phyloP scores from a whole-genome alignment of 495 filamentous ascomycete genomes.

The Xanthoparmelia taractica region DNA sequence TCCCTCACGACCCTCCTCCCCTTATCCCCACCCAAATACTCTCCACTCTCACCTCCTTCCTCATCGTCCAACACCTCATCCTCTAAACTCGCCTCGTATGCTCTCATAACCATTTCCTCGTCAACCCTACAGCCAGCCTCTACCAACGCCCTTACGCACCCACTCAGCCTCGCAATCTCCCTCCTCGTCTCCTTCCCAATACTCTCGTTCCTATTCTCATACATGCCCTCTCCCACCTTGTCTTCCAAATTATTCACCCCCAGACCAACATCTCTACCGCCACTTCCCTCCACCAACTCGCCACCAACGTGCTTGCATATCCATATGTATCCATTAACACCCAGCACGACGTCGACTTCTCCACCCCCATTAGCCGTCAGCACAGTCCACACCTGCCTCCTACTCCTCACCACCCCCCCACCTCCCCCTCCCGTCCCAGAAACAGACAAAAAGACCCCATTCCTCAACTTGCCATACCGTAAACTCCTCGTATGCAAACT shows the following conservation, averaged over 20 bases:
- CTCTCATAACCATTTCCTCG: slow-evolving; percentile 78
- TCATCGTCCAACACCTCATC: slow-evolving; percentile 52
- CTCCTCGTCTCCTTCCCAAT: slow-evolving; percentile 66
- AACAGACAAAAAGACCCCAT: slow-evolving; percentile 80
- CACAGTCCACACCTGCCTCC: slow-evolving; percentile 81
- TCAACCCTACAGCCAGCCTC: slow-evolving; percentile 78
- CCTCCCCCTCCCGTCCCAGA: slow-evolving; percentile 70
- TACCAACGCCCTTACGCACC: slow-evolving; percentile 72
- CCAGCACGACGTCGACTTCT: slow-evolving; percentile 76
- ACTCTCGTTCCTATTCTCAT: slow-evolving; percentile 84
- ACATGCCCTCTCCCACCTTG: slow-evolving; percentile 62
- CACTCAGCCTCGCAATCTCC: slow-evolving; percentile 76
- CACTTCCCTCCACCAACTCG: slow-evolving; percentile 41
- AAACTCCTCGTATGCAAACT: slow-evolving; percentile 80
- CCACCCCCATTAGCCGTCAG: slow-evolving; percentile 55
- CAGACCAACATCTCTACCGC: slow-evolving; percentile 50
- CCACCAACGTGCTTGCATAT: slow-evolving; percentile 67
- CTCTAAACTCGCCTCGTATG: slow-evolving; percentile 72
- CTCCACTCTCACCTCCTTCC: slow-evolving; percentile 38
- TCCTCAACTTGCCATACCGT: slow-evolving; percentile 90
- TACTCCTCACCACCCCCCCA: slow-evolving; percentile 67
- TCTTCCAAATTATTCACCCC: slow-evolving; percentile 60
- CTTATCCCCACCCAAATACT: slow-evolving; percentile 67
- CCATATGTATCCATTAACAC: slow-evolving; percentile 95
- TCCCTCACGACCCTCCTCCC: slow-evolving; percentile 58